phyloP scores from a whole-genome alignment of 306 rosid genomes.

The Astragalus glycyphyllos region DNA sequence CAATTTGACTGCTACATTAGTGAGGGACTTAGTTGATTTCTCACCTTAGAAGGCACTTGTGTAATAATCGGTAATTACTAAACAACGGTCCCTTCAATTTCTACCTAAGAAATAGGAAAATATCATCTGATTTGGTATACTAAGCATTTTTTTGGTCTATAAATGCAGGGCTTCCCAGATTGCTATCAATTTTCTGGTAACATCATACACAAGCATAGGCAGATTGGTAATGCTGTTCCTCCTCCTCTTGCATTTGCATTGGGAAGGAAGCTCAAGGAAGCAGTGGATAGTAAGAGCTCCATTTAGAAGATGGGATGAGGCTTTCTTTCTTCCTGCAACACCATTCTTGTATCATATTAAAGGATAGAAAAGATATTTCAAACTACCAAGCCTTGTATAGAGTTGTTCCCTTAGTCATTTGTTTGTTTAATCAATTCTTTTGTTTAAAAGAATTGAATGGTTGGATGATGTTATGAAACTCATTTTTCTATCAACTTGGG shows the following conservation, averaged over 20 bases:
- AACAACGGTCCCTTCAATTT: too few species aligned
- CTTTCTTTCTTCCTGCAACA: not conserved
- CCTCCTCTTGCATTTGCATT: slow-evolving; percentile 91
- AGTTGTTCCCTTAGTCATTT: slow-evolving; percentile 26
- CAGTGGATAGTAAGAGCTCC: slow-evolving; percentile 54
- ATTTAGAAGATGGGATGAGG: slow-evolving; percentile 17
- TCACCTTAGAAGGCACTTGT: too few species aligned
- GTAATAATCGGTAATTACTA: too few species aligned
- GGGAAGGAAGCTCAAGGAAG: slow-evolving; percentile 83
- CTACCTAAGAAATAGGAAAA: not conserved
- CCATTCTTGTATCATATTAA: slow-evolving; percentile 11
- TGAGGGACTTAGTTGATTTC: too few species aligned
- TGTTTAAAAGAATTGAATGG: slow-evolving; percentile 4
- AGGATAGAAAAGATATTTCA: not conserved
- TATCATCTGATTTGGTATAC: too few species aligned
- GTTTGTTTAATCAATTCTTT: slow-evolving; percentile 3
- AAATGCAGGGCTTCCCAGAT: slow-evolving; percentile 89
- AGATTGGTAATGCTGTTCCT: slow-evolving; percentile 98
- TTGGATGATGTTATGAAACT: not conserved
- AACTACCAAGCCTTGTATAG: slow-evolving; percentile 24
- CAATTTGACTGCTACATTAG: too few species aligned
- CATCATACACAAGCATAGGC: slow-evolving; percentile 85
- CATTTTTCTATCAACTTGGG: slow-evolving; percentile 8
- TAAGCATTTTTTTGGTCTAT: slow-evolving; percentile 16
- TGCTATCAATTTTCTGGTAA: slow-evolving; percentile 72